Evolutionary conservation across 1,284 basidiomycete species (phyloP), one percentile per base, ranked within the genome.

Genomic region (Leccinum angustisporum): DNA sequence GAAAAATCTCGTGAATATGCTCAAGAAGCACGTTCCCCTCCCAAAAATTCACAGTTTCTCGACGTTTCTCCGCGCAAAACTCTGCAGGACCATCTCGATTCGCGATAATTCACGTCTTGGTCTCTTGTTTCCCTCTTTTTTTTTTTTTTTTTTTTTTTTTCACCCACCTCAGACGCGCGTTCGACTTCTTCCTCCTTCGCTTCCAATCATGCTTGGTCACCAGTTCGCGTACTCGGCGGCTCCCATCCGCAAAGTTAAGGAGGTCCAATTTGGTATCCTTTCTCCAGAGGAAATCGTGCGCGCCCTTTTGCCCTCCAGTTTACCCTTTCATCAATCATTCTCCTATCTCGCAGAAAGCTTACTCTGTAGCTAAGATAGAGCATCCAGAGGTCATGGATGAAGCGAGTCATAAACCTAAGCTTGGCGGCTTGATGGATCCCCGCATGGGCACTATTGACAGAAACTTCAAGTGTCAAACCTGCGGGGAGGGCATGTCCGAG

Each of bases 401-500:
- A 77, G 81, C 87, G 36, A 92, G 88, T 1, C 91, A 88, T 74
- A 92, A 89, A 76, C 92, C 90, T 58, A 97, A 95, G 81, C 83
- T 87, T 61, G 95, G 93, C 63, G 97, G 97, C 65, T 83, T 99
- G 70, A 97, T 97, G 87, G 97, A 99, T 80, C 95, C 96, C 58
- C 88, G 95, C 63, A 94, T 99, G 89, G 97, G 97, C 55, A 99
- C 94, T 54, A 98, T 98, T 76, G 97, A 99, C 81, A 87, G 97
- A 67, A 98, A 98, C 78, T 98, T 97, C 83, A 99, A 99, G 82
- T 99, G 97, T 76, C 95, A 98, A 81, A 99, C 97, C 30, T 99
- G 97, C 78, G 95, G 95, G 72, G 95, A 98, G 84, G 97, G 96
- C 56, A 97, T 97, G 94, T 90, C 94, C 34, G 94, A 97, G 75